phyloP scores from a whole-genome alignment of 169 alveolate species.

The Plasmodium ovale region DNA sequence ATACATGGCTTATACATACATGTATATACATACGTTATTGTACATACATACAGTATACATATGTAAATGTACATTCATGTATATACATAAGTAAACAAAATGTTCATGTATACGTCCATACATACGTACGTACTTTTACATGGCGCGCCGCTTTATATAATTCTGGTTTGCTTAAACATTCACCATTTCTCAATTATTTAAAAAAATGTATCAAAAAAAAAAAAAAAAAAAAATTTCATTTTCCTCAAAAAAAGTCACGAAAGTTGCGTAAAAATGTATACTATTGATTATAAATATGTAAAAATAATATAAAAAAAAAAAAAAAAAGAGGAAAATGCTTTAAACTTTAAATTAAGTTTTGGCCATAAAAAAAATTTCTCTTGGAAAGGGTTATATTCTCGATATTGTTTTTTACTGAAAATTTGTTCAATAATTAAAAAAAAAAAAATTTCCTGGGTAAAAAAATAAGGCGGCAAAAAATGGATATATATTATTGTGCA shows the following conservation, averaged over 20 bases:
- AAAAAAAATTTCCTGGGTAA: too few species aligned
- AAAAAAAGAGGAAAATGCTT: neutral
- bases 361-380: neutral
- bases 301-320: neutral
- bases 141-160: neutral
- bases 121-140: neutral
- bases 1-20: neutral
- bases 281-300: neutral
- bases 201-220: constrained; percentile 3
- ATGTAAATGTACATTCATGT: neutral
- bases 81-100: constrained; percentile 1
- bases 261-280: neutral
- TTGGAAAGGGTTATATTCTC: too few species aligned
- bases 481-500: too few species aligned
- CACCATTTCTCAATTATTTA: constrained; percentile 8
- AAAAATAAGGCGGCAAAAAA: too few species aligned
- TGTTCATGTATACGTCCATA: too few species aligned
- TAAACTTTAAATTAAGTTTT: neutral
- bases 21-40: neutral
- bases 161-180: constrained; percentile 7
- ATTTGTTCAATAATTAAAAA: too few species aligned
- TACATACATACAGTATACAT: neutral
- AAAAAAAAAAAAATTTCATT: constrained; percentile 19
- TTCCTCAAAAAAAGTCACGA: constrained; percentile 15
- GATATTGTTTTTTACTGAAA: too few species aligned